phyloP scores from a whole-genome alignment of 164 flowering plant genomes.

The Protea cynaroides region DNA sequence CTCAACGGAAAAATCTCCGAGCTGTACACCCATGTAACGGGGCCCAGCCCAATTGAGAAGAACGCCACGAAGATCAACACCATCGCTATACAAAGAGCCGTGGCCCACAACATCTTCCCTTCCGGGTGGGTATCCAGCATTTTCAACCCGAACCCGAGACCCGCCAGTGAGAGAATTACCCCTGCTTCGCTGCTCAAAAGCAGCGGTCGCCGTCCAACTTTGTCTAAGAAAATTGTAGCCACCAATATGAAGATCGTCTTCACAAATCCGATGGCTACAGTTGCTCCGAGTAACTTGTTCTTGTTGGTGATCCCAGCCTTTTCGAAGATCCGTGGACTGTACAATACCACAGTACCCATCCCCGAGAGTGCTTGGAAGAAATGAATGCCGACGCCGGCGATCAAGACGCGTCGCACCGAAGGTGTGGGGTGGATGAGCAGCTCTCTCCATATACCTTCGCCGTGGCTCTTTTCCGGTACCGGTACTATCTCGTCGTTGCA shows the following conservation, averaged over 20 bases:
- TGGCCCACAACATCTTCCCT: slow-evolving; percentile 15
- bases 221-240: slow-evolving; percentile 23
- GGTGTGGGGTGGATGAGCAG: slow-evolving; percentile 13
- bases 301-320: slow-evolving; percentile 19
- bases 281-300: slow-evolving; percentile 10
- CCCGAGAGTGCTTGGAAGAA: slow-evolving; percentile 20
- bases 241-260: slow-evolving; percentile 20
- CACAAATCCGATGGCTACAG: slow-evolving; percentile 21
- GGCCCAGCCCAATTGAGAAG: slow-evolving; percentile 14
- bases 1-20: slow-evolving; percentile 12
- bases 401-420: slow-evolving; percentile 11
- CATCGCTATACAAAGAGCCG: slow-evolving; percentile 11
- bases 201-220: slow-evolving; percentile 19
- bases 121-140: slow-evolving; percentile 10
- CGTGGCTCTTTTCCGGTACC: slow-evolving; percentile 13
- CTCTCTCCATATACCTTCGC: slow-evolving; percentile 22
- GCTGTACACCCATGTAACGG: slow-evolving; percentile 9
- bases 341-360: slow-evolving; percentile 16
- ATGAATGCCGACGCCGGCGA: slow-evolving; percentile 20
- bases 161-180: slow-evolving; percentile 8
- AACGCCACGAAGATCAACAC: slow-evolving; percentile 13
- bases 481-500: slow-evolving; percentile 9
- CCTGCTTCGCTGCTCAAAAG: slow-evolving; percentile 21
- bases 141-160: slow-evolving; percentile 14
- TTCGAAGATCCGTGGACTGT: slow-evolving; percentile 18